Evolutionary conservation across 306 rosid species (phyloP), one percentile per base, ranked within the genome.

Genomic region (Pterocarpus santalinus): DNA sequence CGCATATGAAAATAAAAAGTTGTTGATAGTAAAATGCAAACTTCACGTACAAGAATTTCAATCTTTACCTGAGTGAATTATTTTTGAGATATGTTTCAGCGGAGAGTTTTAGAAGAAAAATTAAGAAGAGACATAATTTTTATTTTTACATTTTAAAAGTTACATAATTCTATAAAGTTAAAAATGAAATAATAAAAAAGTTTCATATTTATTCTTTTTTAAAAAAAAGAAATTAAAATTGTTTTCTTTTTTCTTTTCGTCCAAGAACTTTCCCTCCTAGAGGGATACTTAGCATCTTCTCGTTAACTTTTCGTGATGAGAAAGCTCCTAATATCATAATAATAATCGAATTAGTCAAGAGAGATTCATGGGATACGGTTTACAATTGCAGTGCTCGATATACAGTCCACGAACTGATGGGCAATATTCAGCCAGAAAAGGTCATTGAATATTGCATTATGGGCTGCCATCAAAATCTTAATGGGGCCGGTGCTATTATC

Each of bases 341-440:
- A 51, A 41, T 58, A 3, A 57, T 73, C 2, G 14, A 57, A 39
- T 41, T 39, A 7, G 13, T 22, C 47, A n/a, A 47, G 35, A 35
- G 15, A 41, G 32, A 5, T 56, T 70, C 33, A 12, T 47, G 38
- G 34, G 41, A 13, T 53, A 35, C 8, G 67, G 47, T 52, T 69
- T 67, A 64, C 6, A 55, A 58, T 46, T 58, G 68, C 49, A 36
- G 28, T 55, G 68, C 7, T 76, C 6, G 47, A 38, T 58, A 38
- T 58, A 81, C 78, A 82, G 76, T 22, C 3, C n/a, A 35, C n/a
- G 60, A 47, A n/a, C 52, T 51, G 60, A 61, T 35, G 55, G 79
- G 84, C 80, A 76, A 65, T 49, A 47, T 76, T 60, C 77, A 77
- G 41, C 69, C 62, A 82, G 7, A 9, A 51, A 69, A 52, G 66